Base-by-base conservation (phyloP, 768 basidiomycete species). In the Chalciporus chontae region DNA sequence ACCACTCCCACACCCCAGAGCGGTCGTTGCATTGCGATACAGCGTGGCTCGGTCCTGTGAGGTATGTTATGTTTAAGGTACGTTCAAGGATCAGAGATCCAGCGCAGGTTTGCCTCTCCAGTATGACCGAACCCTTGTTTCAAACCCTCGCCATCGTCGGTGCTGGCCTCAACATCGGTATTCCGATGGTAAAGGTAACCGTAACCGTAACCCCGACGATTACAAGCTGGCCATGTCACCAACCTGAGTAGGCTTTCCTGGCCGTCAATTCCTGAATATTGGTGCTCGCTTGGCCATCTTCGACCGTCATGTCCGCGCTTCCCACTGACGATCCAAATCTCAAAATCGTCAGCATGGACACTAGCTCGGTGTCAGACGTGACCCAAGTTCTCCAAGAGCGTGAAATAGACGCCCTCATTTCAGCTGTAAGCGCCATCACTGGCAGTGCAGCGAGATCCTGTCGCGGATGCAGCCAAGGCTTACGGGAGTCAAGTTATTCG, bases 331-430 rank as follows among this genome's bases (percentile, higher is more conserved):
- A 51, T 13, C 50, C 48, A 3, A 47, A 51, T 29, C 31, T 51
- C 14, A 47, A 19, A 27, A 17, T 52, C 9, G 48, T 48, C 10
- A 40, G 32, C 14, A 41, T 36, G 11, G 47, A 49, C 36, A 43
- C 48, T 9, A 34, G 18, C 15, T 51, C 51, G 15, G 32, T 37
- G 23, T 32, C 48, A 3, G 52, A 40, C 14, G 39, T 61, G 17
- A 42, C 56, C 40, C 17, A 45, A 15, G 39, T 60, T 14, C 45
- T 61, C 42, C 37, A 29, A 24, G 39, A 45, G 38, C 21, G 52
- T n/a, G 43, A 48, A 11, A 36, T 62, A 38, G 62, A 63, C 18
- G 60, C 55, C 5, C 32, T 63, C 34, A 52, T 63, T 7, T 59
- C 49, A 18, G 44, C 58, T n/a, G 45, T 62, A 24, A 49, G 32